Evolutionary conservation across 106 monocot species (phyloP), one percentile per base, ranked within the genome.

Genomic region (Dendrobium chrysotoxum): DNA sequence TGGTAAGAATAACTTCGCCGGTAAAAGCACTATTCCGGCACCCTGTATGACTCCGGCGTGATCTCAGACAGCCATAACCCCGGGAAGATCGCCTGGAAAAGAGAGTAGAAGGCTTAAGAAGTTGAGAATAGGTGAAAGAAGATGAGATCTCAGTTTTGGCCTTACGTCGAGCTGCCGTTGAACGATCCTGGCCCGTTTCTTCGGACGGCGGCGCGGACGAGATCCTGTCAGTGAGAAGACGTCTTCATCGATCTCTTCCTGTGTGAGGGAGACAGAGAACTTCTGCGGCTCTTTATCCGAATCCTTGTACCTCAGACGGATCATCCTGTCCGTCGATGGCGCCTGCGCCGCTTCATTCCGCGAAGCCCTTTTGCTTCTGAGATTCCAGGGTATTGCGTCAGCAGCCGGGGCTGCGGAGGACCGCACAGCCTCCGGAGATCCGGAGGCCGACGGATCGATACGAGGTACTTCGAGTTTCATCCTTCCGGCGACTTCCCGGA

Each of bases 181-280:
- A 15, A 90, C 75, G 78, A 44, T 38, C 53, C 85, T 82, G 0
- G 89, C 80, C 35, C 87, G 79, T 77, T 85, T 85, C 40, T 57
- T 77, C 6, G 89, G 87, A 20, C 89, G 79, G 39, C 85, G 87
- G 71, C 85, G 87, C 21, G 89, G 80, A 13, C 84, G 67, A n/a
- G 82, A 38, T 25, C 87, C 89, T 15, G 89, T 90, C 35, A 90
- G 66, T 4, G 89, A 75, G 71, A 87, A 90, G 67, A 90, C 65
- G 75, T 90, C 89, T 84, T 90, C 89, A 10, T 84, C 89, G 82
- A 90, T 87, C 85, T 90, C 89, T 28, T 85, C 87, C 28, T n/a
- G 57, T 11, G 85, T 44, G 44, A 90, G 83, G 25, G 86, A 13
- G 20, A 89, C 40, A 26, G 88, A 86, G 47, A 89, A 89, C 9